Base-by-base conservation (phyloP, 23 red algal species). In the Gracilaria gracilis region DNA sequence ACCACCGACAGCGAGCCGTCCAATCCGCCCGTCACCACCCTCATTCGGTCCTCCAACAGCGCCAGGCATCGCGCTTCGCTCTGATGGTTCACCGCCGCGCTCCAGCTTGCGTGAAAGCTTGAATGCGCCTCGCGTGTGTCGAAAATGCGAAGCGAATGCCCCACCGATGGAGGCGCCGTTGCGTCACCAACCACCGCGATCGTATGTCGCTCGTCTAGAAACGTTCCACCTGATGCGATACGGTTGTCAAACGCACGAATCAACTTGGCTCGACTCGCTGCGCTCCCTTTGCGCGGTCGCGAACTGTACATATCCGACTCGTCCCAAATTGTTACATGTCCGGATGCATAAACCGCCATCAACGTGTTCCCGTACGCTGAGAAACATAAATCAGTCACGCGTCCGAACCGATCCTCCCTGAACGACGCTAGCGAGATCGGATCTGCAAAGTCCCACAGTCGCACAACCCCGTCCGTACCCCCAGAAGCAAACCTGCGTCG, bases 391-490 rank as follows among this genome's bases (percentile, higher is more conserved):
- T 74, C 74, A 48, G 85, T 57, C 33, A 98, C 77, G 29, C 95
- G 88, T 20, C 95, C 95, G 44, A 93, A 87, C 24, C 74, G 40
- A 35, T 87, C 82, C 47, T 84, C 81, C 31, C 86, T 83, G 61
- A 93, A 83, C 51, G 79, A 80, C n/a, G 88, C 95, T 19, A 93
- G 55, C 27, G 84, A 93, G n/a, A 93, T 88, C 0, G 83, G 74
- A 50, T 97, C 88, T 42, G 82, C 95, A 73, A 98, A 98, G 31
- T 94, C 89, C 95, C 95, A 98, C 25, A 98, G 79, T 61, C 88
- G 76, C 9, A 98, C 87, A 14, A 91, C 85, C 8, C 95, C 95
- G 62, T 98, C 95, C 28, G 83, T 73, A 23, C 87, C 91, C 31
- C 95, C 95, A n/a, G 90, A 94, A 35, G 95, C 90, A 91, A 91